Conservation (phyloP, 495 filamentous ascomycete genomes). For the Tuber magnatum region DNA sequence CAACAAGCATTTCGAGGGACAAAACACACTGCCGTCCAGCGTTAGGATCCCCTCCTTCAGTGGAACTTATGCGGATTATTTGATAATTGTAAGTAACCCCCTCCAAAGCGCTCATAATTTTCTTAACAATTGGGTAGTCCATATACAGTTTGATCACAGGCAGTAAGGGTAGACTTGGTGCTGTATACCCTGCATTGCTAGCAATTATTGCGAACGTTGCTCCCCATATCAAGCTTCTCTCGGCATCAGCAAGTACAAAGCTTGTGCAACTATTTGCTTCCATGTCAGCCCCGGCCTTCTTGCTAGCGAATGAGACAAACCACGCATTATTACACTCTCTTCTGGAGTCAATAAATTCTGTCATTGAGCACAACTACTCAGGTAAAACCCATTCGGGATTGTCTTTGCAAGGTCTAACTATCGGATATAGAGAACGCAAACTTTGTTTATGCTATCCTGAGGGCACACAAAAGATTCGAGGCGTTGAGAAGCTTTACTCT, state of each 20-base stretch:
- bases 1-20: slow-evolving; percentile 81
- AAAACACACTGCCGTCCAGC: slow-evolving; percentile 73
- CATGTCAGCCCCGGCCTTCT: slow-evolving; percentile 89
- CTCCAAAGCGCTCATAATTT: slow-evolving; percentile 32
- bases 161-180: slow-evolving; percentile 83
- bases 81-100: slow-evolving; percentile 67
- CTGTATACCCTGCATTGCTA: slow-evolving; percentile 85
- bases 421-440: slow-evolving; percentile 62
- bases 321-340: slow-evolving; percentile 73
- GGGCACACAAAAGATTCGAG: slow-evolving; percentile 75
- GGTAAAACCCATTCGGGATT: slow-evolving; percentile 49
- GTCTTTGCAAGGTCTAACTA: slow-evolving; percentile 36
- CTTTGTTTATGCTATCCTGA: slow-evolving; percentile 73
- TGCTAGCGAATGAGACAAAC: slow-evolving; percentile 93
- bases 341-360: slow-evolving; percentile 82
- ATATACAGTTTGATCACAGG: slow-evolving; percentile 86
- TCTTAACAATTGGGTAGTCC: slow-evolving; percentile 53
- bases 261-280: slow-evolving; percentile 82
- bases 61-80: slow-evolving; percentile 87
- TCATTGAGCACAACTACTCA: slow-evolving; percentile 83
- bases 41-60: slow-evolving; percentile 77
- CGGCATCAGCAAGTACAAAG: slow-evolving; percentile 67
- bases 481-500: slow-evolving; percentile 85
- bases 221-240: slow-evolving; percentile 70
- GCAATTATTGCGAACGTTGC: slow-evolving; percentile 91